phyloP scores from a whole-genome alignment of 139 green algal species.

The Astrephomene gubernaculifera region DNA sequence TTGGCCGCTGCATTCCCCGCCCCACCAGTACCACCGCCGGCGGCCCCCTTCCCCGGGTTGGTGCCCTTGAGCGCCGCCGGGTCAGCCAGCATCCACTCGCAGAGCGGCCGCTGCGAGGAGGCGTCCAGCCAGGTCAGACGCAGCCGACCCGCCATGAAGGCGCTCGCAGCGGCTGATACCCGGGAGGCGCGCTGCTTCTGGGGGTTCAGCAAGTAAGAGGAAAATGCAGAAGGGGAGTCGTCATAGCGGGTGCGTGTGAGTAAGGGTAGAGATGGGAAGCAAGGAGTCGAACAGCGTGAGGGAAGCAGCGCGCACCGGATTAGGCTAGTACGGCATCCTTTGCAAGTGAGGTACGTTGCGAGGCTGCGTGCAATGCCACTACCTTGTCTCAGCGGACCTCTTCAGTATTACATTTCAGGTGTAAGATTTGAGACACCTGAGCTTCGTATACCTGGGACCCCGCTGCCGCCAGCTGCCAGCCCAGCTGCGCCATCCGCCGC shows the following conservation, averaged over 20 bases:
- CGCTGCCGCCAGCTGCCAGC: background rate
- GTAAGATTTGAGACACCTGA: too few species aligned
- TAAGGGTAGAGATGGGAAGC: too few species aligned
- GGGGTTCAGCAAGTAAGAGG: too few species aligned
- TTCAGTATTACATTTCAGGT: too few species aligned
- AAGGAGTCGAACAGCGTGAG: too few species aligned
- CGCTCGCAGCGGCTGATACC: background rate
- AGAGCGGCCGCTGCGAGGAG: background rate
- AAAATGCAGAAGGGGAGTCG: too few species aligned
- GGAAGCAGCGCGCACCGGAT: too few species aligned
- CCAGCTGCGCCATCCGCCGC: conserved; percentile 12
- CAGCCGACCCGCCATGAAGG: conserved; percentile 36
- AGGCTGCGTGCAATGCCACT: too few species aligned
- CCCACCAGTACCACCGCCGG: background rate
- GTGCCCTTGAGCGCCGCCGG: background rate
- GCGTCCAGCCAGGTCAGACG: conserved; percentile 37
- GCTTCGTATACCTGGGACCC: conserved; percentile 4
- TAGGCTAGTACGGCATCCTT: too few species aligned
- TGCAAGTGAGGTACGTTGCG: too few species aligned
- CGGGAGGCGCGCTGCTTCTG: conserved; percentile 21
- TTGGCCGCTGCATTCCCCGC: background rate
- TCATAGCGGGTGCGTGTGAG: too few species aligned
- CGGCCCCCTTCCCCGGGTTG: background rate
- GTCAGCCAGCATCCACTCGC: background rate
- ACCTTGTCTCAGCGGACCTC: too few species aligned